Evolutionary conservation across 345 rosid species (phyloP).

Genomic region (Euphorbia lathyris): DNA sequence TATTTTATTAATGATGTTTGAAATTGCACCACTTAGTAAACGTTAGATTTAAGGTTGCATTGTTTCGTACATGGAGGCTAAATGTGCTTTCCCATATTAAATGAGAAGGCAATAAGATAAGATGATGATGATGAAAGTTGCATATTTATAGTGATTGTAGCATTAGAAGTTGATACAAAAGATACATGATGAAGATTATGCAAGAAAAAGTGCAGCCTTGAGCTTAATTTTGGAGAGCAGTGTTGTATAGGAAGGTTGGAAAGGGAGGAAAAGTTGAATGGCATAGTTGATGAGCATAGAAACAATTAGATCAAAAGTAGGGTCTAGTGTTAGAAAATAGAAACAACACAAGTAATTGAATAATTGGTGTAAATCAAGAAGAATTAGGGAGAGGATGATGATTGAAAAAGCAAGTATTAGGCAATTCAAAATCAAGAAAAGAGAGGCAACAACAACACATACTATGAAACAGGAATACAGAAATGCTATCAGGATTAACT

Average conservation of each 20-base stretch:
- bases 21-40: too few relatives aligned
- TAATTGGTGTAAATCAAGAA: slow-evolving; percentile 19
- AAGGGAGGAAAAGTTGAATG: slow-evolving; percentile 2
- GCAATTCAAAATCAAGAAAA: slow-evolving; percentile 14
- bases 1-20: too few relatives aligned
- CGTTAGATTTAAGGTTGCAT: too few relatives aligned
- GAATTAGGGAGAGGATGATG: slow-evolving; percentile 21
- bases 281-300: slow-evolving; percentile 8
- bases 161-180: too few relatives aligned
- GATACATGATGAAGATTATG: slow-evolving; percentile 7
- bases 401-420: slow-evolving; percentile 26
- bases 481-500: slow-evolving; percentile 32
- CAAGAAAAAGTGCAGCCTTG: background rate
- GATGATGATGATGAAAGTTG: too few relatives aligned
- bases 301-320: slow-evolving; percentile 28
- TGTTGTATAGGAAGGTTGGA: slow-evolving; percentile 10
- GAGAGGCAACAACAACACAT: slow-evolving; percentile 17
- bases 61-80: too few relatives aligned
- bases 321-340: slow-evolving; percentile 6
- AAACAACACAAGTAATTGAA: slow-evolving; percentile 6
- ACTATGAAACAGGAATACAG: slow-evolving; percentile 36
- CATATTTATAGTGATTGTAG: too few relatives aligned
- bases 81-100: too few relatives aligned
- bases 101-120: too few relatives aligned
- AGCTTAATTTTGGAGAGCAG: slow-evolving; percentile 8